Evolutionary conservation across 2,329 filamentous ascomycete genomes (phyloP).

Genomic region (Colletotrichum gloeosporioides): DNA sequence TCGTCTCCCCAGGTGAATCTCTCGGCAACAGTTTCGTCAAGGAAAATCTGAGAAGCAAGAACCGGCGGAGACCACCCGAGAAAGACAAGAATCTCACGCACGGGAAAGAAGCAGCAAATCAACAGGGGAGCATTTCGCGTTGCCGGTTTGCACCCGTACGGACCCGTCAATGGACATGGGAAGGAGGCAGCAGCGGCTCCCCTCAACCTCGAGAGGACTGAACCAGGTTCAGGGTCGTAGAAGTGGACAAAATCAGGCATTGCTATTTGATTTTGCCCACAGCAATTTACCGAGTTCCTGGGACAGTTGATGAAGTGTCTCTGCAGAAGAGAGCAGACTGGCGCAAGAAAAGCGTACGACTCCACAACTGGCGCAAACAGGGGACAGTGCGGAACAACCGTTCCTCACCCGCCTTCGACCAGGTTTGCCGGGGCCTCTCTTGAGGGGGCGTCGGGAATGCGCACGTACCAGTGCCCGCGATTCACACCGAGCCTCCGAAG

Average conservation of each 20-base stretch:
- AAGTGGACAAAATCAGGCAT: background rate
- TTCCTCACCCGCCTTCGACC: background rate
- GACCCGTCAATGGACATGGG: background rate
- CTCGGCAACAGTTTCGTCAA: background rate
- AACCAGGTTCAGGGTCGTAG: background rate
- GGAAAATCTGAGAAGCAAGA: background rate
- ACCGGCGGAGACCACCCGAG: background rate
- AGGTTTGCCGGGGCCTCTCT: background rate
- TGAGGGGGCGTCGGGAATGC: background rate
- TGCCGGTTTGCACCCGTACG: background rate
- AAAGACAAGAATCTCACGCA: background rate
- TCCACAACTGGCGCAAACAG: background rate
- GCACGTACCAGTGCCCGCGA: conserved; percentile 8
- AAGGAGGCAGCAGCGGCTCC: background rate
- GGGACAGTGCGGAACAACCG: conserved; percentile 1
- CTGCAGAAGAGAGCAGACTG: background rate
- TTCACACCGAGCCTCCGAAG: conserved; percentile 1
- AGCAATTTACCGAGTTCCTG: conserved; percentile 17
- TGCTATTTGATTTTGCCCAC: background rate
- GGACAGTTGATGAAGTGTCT: conserved; percentile 20
- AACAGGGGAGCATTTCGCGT: background rate
- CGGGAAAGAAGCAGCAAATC: background rate
- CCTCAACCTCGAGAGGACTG: background rate
- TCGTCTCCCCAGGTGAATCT: background rate
- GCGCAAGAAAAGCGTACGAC: background rate